Evolutionary conservation across 345 rosid genomes (phyloP).

Genomic region (Psidium friedrichsthalianum): DNA sequence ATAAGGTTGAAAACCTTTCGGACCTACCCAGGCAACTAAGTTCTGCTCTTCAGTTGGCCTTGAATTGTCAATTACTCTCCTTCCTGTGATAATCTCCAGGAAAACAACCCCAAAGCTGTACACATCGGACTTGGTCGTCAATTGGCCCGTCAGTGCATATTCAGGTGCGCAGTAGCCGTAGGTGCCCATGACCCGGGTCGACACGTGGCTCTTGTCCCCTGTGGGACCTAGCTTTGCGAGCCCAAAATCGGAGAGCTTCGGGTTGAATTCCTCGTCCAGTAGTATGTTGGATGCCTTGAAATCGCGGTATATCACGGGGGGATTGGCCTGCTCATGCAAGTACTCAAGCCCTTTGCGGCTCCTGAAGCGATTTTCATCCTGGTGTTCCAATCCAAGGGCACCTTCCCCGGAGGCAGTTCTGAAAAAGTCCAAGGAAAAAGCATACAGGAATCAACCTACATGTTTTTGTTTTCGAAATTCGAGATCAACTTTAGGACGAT

Average conservation of each 20-base stretch:
- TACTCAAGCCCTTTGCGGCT: constrained; percentile 18
- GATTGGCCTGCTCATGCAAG: constrained; percentile 17
- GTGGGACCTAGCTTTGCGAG: constrained; percentile 18
- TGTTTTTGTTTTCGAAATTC: not conserved
- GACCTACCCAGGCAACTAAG: constrained; percentile 16
- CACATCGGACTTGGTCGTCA: constrained; percentile 17
- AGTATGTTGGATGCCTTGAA: constrained; percentile 20
- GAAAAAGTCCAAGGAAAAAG: not conserved
- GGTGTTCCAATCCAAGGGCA: constrained; percentile 13
- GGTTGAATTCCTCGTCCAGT: constrained; percentile 13
- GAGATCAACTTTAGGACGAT: not conserved
- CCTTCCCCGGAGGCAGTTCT: constrained; percentile 6
- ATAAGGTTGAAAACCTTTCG: not conserved
- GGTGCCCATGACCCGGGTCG: constrained; percentile 18
- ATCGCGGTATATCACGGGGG: constrained; percentile 19
- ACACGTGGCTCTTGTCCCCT: constrained; percentile 13
- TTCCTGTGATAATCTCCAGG: constrained; percentile 18
- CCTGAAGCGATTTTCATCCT: constrained; percentile 18
- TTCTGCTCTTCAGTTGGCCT: constrained; percentile 19
- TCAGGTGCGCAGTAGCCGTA: constrained; percentile 21
- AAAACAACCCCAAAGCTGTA: constrained; percentile 21
- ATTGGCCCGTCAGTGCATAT: constrained; percentile 13
- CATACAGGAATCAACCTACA: not conserved
- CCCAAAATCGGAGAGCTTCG: constrained; percentile 21
- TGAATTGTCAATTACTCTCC: constrained; percentile 12